Percentiles rank a stretch among this genome's conserved stretches.
Evolutionary conservation across 208 protist genomes (phyloP).

Genomic region (Giardia muris): DNA sequence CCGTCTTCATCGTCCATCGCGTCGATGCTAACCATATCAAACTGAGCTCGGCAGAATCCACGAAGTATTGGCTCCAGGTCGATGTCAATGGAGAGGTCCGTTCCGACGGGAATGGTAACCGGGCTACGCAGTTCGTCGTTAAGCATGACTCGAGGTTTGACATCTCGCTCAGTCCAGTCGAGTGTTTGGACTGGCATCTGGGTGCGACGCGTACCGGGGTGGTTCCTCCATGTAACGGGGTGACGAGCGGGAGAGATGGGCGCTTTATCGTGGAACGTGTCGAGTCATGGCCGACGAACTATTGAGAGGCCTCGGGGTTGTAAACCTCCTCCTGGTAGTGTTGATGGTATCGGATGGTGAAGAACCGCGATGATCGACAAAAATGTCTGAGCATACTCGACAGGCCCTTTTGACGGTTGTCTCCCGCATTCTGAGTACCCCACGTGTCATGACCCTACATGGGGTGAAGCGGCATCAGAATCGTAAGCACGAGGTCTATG

Average conservation of each 20-base stretch:
- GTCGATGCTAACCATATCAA: conserved; percentile 17
- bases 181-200: background rate
- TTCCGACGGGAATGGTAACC: background rate
- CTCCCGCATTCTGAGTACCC: too few relatives aligned
- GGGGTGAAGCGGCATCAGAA: too few relatives aligned
- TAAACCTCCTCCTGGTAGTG: too few relatives aligned
- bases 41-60: background rate
- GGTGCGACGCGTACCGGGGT: background rate
- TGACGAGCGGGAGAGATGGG: background rate
- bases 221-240: background rate
- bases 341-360: too few relatives aligned
- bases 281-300: conserved; percentile 6
- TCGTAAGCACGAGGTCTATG: too few relatives aligned
- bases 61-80: background rate
- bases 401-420: too few relatives aligned
- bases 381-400: too few relatives aligned
- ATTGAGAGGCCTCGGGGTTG: too few relatives aligned
- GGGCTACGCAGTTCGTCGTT: background rate
- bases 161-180: background rate
- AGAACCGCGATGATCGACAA: too few relatives aligned
- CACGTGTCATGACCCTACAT: too few relatives aligned
- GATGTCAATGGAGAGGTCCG: background rate
- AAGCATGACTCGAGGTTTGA: background rate
- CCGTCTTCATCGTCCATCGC: conserved; percentile 16
- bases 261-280: background rate